Base-by-base conservation (phyloP, 192 early-diverging fungal species). In the Obelidium mucronatum region DNA sequence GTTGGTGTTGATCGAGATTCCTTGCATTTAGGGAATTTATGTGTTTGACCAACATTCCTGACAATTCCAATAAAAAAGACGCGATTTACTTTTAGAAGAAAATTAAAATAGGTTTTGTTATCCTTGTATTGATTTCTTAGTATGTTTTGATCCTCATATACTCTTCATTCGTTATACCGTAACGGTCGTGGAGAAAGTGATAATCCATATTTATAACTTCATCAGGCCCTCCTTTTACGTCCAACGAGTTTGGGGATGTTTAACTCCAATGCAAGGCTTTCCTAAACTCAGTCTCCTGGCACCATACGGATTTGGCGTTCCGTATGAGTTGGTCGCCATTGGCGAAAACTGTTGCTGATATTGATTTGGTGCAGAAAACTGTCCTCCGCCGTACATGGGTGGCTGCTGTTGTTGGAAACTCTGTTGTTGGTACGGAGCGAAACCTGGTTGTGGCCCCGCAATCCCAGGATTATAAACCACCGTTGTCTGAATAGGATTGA, bases 211-310 rank as follows among this genome's bases (percentile, higher is more conserved):
- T 17, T 22, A 66, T 36, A 1, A 66, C 64, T n/a, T 30, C 64
- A 1, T 36, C 37, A 66, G 40, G 22, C 15, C 64, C 64, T 39
- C 30, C 64, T n/a, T 11, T 40, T 15, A 66, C 64, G 22, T 66
- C 40, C 64, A 66, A 39, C 30, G n/a, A 66, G 64, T 39, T 66
- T 66, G 17, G 64, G 64, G 24, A 66, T 39, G 11, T 66, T 15
- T 17, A 66, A 39, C 19, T 66, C 15, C 22, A 66, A 30, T n/a
- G 64, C 64, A 19, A 66, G 37, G 30, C 64, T 66, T 30, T 66
- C 64, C 15, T n/a, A 66, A n/a, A 66, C 64, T 66, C 64, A 66
- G 40, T 24, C 22, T 22, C 13, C 37, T 31, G 8, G 30, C 8
- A 31, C 19, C 48, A 51, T 51, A 51, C 8, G 48, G 48, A n/a